A percentile compares a stretch with the other conserved stretches of the same genome.
Conservation (phyloP, 108 stramenopile species). For the Nannochloropsis gaditana region DNA sequence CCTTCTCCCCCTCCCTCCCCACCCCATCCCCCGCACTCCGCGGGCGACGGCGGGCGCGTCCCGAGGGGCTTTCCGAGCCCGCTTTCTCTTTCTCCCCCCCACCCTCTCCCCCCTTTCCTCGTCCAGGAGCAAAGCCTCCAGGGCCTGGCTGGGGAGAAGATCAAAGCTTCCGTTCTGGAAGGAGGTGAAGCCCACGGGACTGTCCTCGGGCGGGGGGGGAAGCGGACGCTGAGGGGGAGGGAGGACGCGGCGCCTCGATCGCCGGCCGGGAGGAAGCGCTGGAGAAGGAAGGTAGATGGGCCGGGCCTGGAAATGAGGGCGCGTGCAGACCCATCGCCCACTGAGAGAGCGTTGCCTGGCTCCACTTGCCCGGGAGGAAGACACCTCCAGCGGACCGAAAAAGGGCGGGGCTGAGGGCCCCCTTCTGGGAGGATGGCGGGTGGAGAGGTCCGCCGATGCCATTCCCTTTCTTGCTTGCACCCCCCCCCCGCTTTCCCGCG, state of each 20-base stretch:
- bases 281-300: not conserved
- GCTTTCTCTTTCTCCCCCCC: not conserved
- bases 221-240: too few relatives aligned
- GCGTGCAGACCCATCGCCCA: too few relatives aligned
- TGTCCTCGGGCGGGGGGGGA: too few relatives aligned
- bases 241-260: too few relatives aligned
- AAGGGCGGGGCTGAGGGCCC: not conserved
- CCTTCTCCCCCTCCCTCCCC: not conserved
- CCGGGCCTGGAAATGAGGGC: not conserved
- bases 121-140: not conserved
- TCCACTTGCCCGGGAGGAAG: not conserved
- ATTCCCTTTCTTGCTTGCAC: not conserved
- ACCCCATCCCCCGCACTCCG: not conserved
- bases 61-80: not conserved
- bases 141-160: not conserved
- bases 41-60: too few relatives aligned
- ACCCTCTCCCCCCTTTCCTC: not conserved
- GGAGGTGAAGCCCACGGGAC: not conserved
- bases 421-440: not conserved
- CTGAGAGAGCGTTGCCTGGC: not conserved
- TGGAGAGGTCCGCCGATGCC: not conserved
- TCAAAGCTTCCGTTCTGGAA: not conserved
- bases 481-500: not conserved
- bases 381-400: not conserved
- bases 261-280: too few relatives aligned